Evolutionary conservation across 306 rosid species (phyloP).

Genomic region (Cicer pinnatifidum): DNA sequence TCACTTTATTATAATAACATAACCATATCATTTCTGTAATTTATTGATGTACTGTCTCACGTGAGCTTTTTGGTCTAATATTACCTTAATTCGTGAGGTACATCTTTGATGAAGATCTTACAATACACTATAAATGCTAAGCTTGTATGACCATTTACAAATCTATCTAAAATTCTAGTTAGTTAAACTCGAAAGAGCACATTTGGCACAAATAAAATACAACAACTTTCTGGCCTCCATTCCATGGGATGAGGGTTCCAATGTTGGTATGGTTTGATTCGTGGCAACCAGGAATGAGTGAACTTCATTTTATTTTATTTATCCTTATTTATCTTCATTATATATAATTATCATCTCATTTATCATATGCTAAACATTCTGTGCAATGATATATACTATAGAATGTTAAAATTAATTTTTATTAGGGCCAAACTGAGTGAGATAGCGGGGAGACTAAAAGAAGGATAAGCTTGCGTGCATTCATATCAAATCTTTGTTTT

Average conservation of each 20-base stretch:
- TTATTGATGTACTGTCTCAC: constrained; percentile 7
- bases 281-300: constrained; percentile 1
- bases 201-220: constrained; percentile 8
- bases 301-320: too few relatives aligned
- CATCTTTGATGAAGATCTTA: constrained; percentile 29
- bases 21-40: constrained; percentile 4
- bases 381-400: background rate
- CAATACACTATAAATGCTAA: constrained; percentile 24
- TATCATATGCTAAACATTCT: background rate
- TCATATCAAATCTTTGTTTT: background rate
- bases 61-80: background rate
- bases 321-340: constrained; percentile 2
- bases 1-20: constrained; percentile 3
- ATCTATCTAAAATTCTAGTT: constrained; percentile 27
- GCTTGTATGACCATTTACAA: background rate
- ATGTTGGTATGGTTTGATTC: constrained; percentile 20
- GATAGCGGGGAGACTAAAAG: background rate
- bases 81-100: constrained; percentile 5
- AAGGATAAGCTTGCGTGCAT: background rate
- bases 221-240: constrained; percentile 17
- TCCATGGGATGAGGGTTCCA: constrained; percentile 1
- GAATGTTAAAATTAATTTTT: constrained; percentile 5
- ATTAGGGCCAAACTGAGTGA: background rate
- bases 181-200: constrained; percentile 13
- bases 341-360: constrained; percentile 1